Evolutionary conservation across 768 basidiomycete species (phyloP), one percentile per base, ranked within the genome.

Genomic region (Lactarius deliciosus): DNA sequence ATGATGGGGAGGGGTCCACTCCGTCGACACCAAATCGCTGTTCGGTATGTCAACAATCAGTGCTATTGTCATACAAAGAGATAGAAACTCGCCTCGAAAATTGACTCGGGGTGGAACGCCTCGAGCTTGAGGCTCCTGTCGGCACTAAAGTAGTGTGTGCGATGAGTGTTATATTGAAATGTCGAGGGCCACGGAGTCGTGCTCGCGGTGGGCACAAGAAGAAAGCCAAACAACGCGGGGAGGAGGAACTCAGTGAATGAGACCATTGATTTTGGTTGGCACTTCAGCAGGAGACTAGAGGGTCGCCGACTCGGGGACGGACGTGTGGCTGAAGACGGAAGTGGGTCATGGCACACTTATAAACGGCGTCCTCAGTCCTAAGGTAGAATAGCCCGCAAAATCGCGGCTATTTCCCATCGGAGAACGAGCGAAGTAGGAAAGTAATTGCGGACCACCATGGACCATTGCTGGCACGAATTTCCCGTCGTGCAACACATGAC

Each of bases 101-200:
- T 66, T 16, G 74, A 71, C 68, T 73, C 73, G 13, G 74, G 74
- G 63, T 74, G 75, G 69, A 69, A 75, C 47, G 66, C 68, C 68
- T 71, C 69, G 22, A 74, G 50, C 64, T 63, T 53, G 38, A 74
- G 32, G 18, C 15, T 15, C 32, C 38, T 34, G 58, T 64, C 66
- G 0, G 67, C 53, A 59, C 62, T 66, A 38, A 74, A 43, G 25
- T 65, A 58, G 61, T 73, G 74, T 22, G 64, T 61, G 18, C 71
- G 71, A 64, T 71, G 67, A 20, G 72, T 74, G 30, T 67, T 65
- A 65, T 68, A 69, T 70, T 72, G 72, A 62, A 57, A 5, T 32
- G 56, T 59, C 47, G 61, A 15, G 20, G 65, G 40, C 60, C 65
- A 73, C 20, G 73, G 73, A 15, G 66, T 72, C 6, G 74, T 73